Conservation (phyloP, 169 alveolate genomes). For the Eimeria necatrix region DNA sequence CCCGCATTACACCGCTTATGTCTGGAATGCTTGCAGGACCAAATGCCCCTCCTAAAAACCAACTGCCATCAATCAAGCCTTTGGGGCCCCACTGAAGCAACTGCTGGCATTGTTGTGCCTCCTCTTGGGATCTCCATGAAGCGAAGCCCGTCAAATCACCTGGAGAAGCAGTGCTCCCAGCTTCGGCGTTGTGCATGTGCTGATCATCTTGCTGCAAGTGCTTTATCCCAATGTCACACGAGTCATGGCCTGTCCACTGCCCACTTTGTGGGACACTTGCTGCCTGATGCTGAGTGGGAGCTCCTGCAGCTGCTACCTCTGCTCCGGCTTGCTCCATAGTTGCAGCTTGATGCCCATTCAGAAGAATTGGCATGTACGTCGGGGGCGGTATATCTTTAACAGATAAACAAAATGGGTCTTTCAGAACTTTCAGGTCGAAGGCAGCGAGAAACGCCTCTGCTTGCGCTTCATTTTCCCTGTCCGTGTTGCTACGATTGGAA, state of each 20-base stretch:
- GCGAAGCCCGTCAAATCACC: neutral
- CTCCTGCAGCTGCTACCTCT: conserved; percentile 17
- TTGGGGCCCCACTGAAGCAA: conserved; percentile 40
- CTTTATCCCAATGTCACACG: no score
- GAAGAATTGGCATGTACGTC: neutral
- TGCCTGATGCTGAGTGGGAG: conserved; percentile 8
- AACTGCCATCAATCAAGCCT: conserved; percentile 46
- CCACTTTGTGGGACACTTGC: neutral
- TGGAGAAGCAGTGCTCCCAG: neutral
- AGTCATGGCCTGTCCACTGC: neutral
- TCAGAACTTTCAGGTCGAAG: conserved; percentile 2
- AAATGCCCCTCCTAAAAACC: conserved; percentile 48
- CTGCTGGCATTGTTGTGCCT: neutral
- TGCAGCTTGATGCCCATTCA: neutral
- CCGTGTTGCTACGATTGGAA: neutral
- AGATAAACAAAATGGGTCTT: conserved; percentile 15
- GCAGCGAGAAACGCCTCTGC: conserved; percentile 19
- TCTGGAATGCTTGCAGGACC: conserved; percentile 52
- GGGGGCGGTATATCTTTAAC: conserved; percentile 13
- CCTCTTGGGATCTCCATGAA: neutral
- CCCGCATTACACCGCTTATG: conserved; percentile 29
- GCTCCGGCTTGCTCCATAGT: neutral
- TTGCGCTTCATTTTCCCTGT: neutral
- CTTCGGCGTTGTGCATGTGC: neutral
- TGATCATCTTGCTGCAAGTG: neutral